Percentiles rank a stretch among this genome's conserved stretches.
Conservation (phyloP, 805 yeast genomes). For the Barnettozyma populi region DNA sequence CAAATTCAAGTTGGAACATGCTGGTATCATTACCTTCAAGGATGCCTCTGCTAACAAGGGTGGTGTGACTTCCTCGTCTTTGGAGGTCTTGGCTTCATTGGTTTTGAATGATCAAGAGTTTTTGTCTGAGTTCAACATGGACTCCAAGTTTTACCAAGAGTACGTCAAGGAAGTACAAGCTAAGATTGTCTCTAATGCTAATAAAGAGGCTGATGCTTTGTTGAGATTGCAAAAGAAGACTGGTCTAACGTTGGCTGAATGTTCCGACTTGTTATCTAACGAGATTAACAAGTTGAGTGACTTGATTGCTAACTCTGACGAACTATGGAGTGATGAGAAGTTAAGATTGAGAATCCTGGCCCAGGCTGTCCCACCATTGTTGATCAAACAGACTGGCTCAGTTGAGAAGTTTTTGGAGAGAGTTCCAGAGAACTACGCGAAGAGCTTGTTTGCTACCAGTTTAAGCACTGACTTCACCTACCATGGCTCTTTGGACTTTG, state of each 20-base stretch:
- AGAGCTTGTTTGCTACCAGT: slow-evolving; percentile 58
- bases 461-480: slow-evolving; percentile 25
- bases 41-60: slow-evolving; percentile 98
- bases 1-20: slow-evolving; percentile 75
- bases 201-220: slow-evolving; percentile 76
- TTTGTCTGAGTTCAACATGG: slow-evolving; percentile 62
- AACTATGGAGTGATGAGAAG: slow-evolving; percentile 75
- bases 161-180: slow-evolving; percentile 83
- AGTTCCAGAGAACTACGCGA: slow-evolving; percentile 83
- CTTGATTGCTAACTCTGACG: slow-evolving; percentile 75
- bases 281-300: slow-evolving; percentile 83
- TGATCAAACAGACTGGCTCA: slow-evolving; percentile 67
- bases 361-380: slow-evolving; percentile 72
- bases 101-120: slow-evolving; percentile 84
- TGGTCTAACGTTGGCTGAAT: slow-evolving; percentile 52
- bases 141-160: slow-evolving; percentile 71
- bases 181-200: slow-evolving; percentile 71
- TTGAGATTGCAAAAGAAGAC: slow-evolving; percentile 71
- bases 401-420: slow-evolving; percentile 62
- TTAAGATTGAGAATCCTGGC: slow-evolving; percentile 74
- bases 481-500: slow-evolving; percentile 22
- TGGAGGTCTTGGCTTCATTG: slow-evolving; percentile 91
- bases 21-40: slow-evolving; percentile 84
- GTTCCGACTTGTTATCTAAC: slow-evolving; percentile 78
- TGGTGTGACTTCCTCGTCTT: slow-evolving; percentile 95